These are phyloP conservation scores for Teratosphaeria viscida DNA, from an alignment of 2,329 filamentous ascomycete species.

Conservation along the genomic window DNA sequence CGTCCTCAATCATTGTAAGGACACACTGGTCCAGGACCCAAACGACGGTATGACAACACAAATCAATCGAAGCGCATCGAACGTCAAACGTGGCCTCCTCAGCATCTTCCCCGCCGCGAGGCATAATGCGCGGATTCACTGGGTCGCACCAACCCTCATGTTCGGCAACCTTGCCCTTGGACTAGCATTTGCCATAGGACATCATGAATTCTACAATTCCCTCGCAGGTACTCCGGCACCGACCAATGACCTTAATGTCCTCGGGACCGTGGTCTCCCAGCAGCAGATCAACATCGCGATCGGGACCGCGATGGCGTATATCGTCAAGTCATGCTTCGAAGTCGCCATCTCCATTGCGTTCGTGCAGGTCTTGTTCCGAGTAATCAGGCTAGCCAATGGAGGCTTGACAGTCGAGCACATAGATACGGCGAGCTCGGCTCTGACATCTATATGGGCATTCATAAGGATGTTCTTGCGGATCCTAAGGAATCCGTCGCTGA, in stretches of 20 bases:
- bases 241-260: not conserved
- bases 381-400: not conserved
- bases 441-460: not conserved
- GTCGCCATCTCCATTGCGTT: not conserved
- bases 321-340: not conserved
- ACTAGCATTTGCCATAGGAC: not conserved
- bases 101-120: not conserved
- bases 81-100: not conserved
- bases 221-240: not conserved
- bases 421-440: not conserved
- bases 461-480: not conserved
- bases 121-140: not conserved
- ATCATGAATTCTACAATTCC: not conserved
- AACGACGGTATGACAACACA: not conserved
- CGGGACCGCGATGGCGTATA: not conserved
- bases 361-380: not conserved
- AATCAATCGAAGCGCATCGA: not conserved
- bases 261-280: not conserved
- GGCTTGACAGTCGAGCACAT: not conserved
- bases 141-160: not conserved
- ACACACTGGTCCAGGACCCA: not conserved
- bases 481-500: not conserved
- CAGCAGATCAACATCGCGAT: not conserved
- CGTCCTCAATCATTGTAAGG: not conserved
- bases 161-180: not conserved